Base-by-base conservation (phyloP, 345 rosid species). In the Populus deltoides region DNA sequence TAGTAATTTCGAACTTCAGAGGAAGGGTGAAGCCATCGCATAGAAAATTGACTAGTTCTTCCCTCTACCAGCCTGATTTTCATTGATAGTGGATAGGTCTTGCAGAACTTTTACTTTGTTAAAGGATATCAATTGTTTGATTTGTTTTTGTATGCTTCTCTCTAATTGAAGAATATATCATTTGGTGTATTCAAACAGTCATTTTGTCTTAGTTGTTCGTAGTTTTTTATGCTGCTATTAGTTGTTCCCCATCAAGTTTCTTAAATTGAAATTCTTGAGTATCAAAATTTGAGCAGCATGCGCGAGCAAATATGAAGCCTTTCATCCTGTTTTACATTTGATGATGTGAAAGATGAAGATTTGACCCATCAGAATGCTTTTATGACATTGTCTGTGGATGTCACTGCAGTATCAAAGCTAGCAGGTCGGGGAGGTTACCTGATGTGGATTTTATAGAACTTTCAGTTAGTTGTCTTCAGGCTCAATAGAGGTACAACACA, bases 371-470 rank as follows among this genome's bases (percentile, higher is more conserved):
- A 74, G 82, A 79, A 77, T 73, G 74, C 67, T 78, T 86, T 85
- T 79, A 83, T 88, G 88, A 86, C 84, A 77, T 75, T 88, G 63
- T 88, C 90, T 90, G 86, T 81, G 69, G 86, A 90, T 92, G 91
- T 82, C 79, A 85, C 86, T 90, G 96, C 96, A 92, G 96, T 88
- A 86, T 76, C 85, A 78, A 80, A 82, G 88, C 92, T 83, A 84
- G 92, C 90, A 90, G 89, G 88, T 89, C 81, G 85, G 71, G 90
- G 91, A 87, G 88, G 85, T 93, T 85, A 81, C 87, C 88, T 85
- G 86, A 82, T 81, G 80, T 80, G 88, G 88, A 83, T 80, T 84
- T 79, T 82, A 81, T 86, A 79, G 84, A 88, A 88, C 90, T 81
- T 86, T 86, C 90, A 79, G 68, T 88, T 89, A 86, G 81, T 88